Conservation (phyloP, 129 eudicot genomes). For the Logfia minima region DNA sequence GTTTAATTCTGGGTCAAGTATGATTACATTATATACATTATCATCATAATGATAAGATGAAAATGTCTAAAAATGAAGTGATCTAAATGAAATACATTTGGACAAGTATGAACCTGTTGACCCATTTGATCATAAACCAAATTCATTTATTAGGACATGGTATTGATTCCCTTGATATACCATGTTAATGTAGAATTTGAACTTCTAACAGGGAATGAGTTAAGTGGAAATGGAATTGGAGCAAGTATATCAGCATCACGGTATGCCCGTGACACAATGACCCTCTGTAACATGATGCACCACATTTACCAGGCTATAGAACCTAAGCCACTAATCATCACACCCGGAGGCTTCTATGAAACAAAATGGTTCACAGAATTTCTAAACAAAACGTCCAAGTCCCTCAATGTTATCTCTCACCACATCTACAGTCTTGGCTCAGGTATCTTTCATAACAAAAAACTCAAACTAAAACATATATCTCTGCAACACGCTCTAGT, state of each 20-base stretch:
- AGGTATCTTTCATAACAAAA: conserved; percentile 35
- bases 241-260: conserved; percentile 57
- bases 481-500: neutral
- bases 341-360: conserved; percentile 85
- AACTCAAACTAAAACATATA: neutral
- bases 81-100: too few relatives aligned
- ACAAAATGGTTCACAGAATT: conserved; percentile 53
- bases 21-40: too few relatives aligned
- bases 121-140: neutral
- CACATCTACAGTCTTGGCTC: conserved; percentile 89
- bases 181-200: neutral
- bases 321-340: conserved; percentile 54
- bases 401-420: conserved; percentile 59
- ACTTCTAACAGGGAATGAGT: conserved; percentile 63
- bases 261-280: conserved; percentile 49
- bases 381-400: conserved; percentile 40
- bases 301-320: conserved; percentile 48
- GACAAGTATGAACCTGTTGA: too few relatives aligned
- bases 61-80: too few relatives aligned
- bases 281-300: conserved; percentile 43
- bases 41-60: too few relatives aligned
- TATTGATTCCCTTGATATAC: neutral
- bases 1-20: too few relatives aligned
- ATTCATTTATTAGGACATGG: neutral
- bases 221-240: conserved; percentile 80